Evolutionary conservation across 139 green algal species (phyloP).

Genomic region (Chlamydomonas incerta): DNA sequence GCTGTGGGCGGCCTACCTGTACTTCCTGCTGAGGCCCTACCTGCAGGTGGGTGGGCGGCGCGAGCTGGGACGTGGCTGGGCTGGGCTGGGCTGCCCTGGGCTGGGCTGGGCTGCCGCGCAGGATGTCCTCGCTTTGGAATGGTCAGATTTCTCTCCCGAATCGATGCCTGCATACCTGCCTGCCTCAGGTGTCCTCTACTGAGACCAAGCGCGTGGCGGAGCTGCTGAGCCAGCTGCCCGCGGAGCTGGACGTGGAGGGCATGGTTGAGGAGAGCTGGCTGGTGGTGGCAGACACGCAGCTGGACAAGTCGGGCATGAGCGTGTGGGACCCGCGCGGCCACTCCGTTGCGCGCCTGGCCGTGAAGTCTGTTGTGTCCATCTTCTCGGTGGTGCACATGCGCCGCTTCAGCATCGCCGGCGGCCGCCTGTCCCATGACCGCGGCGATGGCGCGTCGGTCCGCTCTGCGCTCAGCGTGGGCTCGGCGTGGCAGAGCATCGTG

Average conservation of each 20-base stretch:
- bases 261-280: slow-evolving; percentile 48
- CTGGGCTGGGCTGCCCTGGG: too few relatives aligned
- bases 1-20: slow-evolving; percentile 16
- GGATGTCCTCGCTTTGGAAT: too few relatives aligned
- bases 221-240: slow-evolving; percentile 48
- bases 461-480: too few relatives aligned
- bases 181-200: not conserved
- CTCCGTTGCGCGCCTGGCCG: not conserved
- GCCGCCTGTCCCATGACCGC: not conserved
- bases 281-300: slow-evolving; percentile 38
- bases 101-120: too few relatives aligned
- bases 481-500: too few relatives aligned
- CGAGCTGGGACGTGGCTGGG: too few relatives aligned
- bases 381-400: not conserved
- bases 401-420: not conserved
- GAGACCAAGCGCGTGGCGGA: slow-evolving; percentile 49
- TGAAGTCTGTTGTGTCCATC: not conserved
- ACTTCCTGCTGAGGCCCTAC: slow-evolving; percentile 41
- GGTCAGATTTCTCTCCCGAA: too few relatives aligned
- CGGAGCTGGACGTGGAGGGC: slow-evolving; percentile 48
- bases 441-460: too few relatives aligned
- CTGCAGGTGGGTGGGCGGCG: slow-evolving; percentile 4
- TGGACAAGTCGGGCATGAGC: not conserved
- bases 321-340: not conserved
- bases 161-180: too few relatives aligned